Conservation (phyloP, 805 yeast genomes). For the Candida nitratophila region DNA sequence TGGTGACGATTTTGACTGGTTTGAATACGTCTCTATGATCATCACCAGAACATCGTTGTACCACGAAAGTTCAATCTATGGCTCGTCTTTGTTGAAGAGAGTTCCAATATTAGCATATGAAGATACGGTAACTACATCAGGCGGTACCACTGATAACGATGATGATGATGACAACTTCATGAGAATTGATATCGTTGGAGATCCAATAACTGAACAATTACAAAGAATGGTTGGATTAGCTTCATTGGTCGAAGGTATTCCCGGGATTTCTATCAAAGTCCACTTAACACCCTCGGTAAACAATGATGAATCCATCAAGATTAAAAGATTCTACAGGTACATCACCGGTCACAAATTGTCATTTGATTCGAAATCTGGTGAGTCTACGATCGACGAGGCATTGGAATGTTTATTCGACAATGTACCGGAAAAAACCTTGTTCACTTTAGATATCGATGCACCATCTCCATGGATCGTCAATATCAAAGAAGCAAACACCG, state of each 20-base stretch:
- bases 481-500: constrained; percentile 44
- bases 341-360: constrained; percentile 26
- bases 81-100: not conserved
- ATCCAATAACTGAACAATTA: constrained; percentile 66
- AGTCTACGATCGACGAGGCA: not conserved
- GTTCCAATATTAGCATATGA: not conserved
- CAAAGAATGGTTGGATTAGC: constrained; percentile 52
- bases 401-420: constrained; percentile 29
- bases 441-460: constrained; percentile 48
- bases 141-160: no score
- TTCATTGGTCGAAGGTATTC: constrained; percentile 36
- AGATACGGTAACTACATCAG: not conserved
- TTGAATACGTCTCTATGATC: constrained; percentile 18
- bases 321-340: constrained; percentile 55
- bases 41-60: constrained; percentile 16
- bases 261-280: constrained; percentile 21
- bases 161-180: constrained; percentile 5
- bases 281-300: constrained; percentile 13
- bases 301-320: constrained; percentile 27
- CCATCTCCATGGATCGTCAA: constrained; percentile 66
- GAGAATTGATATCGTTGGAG: constrained; percentile 46
- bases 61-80: constrained; percentile 20
- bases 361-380: constrained; percentile 19
- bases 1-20: constrained; percentile 10
- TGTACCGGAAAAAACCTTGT: constrained; percentile 46